A percentile compares a stretch with the other conserved stretches of the same genome.
Evolutionary conservation across 495 filamentous ascomycete species (phyloP).

Genomic region (Hyphodiscus hymeniophilus): DNA sequence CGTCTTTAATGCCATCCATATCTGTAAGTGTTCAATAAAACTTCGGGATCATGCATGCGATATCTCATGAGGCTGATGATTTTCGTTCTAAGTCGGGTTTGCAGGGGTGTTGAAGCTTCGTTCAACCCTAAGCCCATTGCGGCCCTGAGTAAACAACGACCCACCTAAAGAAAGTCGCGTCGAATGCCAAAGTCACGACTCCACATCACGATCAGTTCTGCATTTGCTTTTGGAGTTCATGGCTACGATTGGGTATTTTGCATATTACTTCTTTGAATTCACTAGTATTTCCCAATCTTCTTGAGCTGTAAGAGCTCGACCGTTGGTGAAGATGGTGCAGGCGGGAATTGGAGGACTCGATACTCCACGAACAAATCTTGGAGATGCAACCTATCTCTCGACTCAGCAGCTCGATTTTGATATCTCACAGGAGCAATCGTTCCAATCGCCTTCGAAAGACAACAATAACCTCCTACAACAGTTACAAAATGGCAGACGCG

Average conservation of each 20-base stretch:
- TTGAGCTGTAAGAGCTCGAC: slow-evolving; percentile 9
- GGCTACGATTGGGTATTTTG: slow-evolving; percentile 14
- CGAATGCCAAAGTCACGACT: slow-evolving; percentile 3
- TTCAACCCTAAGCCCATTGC: background rate
- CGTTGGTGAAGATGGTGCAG: slow-evolving; percentile 31
- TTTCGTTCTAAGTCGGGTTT: background rate
- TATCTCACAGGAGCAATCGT: slow-evolving; percentile 74
- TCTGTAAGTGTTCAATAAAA: background rate
- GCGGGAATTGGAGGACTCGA: slow-evolving; percentile 53
- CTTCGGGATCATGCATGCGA: background rate
- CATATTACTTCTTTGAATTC: slow-evolving; percentile 14
- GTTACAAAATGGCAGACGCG: slow-evolving; percentile 52
- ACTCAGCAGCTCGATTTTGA: slow-evolving; percentile 58
- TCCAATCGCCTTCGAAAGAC: slow-evolving; percentile 76
- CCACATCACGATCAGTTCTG: slow-evolving; percentile 12
- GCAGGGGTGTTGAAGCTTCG: background rate
- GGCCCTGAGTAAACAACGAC: slow-evolving; percentile 1
- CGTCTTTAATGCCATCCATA: slow-evolving; percentile 27
- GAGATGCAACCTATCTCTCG: slow-evolving; percentile 71
- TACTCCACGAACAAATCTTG: slow-evolving; percentile 69
- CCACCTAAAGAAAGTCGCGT: slow-evolving; percentile 15
- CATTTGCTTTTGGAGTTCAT: slow-evolving; percentile 21
- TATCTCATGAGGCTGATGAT: slow-evolving; percentile 6
- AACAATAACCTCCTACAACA: slow-evolving; percentile 61
- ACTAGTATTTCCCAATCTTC: slow-evolving; percentile 11